phyloP scores from a whole-genome alignment of 768 basidiomycete species.

The Myochromella boudieri region DNA sequence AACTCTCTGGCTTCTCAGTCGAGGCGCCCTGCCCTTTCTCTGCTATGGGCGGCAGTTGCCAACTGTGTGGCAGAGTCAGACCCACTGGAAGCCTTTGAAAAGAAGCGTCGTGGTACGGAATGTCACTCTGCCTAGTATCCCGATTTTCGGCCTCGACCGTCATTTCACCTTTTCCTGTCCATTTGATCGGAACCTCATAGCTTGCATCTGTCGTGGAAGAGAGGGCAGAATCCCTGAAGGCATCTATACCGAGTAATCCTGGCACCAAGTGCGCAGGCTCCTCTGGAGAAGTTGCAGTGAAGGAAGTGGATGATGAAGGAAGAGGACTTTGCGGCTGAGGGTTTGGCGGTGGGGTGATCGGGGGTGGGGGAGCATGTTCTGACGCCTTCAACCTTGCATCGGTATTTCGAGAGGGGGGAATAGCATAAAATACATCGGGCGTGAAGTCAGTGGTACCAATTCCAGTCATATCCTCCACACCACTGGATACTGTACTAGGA shows the following conservation, averaged over 20 bases:
- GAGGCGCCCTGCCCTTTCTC: constrained; percentile 36
- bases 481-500: constrained; percentile 53
- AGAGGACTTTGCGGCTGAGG: constrained; percentile 20
- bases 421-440: constrained; percentile 33
- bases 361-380: too few species aligned
- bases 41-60: constrained; percentile 54
- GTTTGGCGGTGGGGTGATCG: too few species aligned
- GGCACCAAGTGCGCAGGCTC: background rate
- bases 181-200: constrained; percentile 58
- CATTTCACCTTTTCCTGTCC: constrained; percentile 43
- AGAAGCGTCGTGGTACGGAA: background rate
- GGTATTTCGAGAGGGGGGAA: constrained; percentile 25
- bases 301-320: constrained; percentile 30
- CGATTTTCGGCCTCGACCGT: constrained; percentile 3
- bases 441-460: constrained; percentile 42
- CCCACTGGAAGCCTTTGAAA: constrained; percentile 24
- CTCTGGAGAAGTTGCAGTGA: background rate
- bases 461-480: constrained; percentile 65
- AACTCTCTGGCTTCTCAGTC: constrained; percentile 11
- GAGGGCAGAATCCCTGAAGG: constrained; percentile 68
- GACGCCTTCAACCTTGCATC: background rate
- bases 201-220: constrained; percentile 47
- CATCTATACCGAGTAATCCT: constrained; percentile 44
- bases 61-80: constrained; percentile 51
- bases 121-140: constrained; percentile 4